Base-by-base conservation (phyloP, 192 early-diverging fungal species). In the Rhizoclosmatium globosum region DNA sequence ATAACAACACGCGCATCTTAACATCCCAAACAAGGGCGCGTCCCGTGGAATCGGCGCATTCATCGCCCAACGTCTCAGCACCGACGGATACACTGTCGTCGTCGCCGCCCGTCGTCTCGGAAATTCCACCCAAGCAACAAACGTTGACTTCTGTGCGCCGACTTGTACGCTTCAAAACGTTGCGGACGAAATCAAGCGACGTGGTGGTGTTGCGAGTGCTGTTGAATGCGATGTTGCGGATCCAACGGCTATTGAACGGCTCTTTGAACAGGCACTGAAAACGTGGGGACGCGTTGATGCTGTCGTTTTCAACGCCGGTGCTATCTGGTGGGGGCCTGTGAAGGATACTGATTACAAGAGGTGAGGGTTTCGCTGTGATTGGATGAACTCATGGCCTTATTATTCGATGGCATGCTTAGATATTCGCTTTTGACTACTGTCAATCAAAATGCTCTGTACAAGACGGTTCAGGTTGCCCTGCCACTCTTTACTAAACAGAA, bases 251-350 rank as follows among this genome's bases (percentile, higher is more conserved):
- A 77, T 77, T 41, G 48, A 66, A 3, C 11, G 41, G 2, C 64
- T 77, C 44, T 9, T 77, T 17, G 47, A 48, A 19, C 38, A 23
- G 23, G 21, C 53, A 9, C 11, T 68, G 47, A 47, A 62, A 21
- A 21, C 19, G 7, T 47, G 31, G 15, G 81, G 81, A 31, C 71
- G 81, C n/a, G 61, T 85, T 21, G 84, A 85, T 70, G 68, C 50
- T 4, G 64, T 81, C 4, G 71, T 85, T 56, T 85, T 84, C 67
- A 85, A 85, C 46, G 53, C 84, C 17, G 84, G 84, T 31, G 82
- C 84, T 3, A 84, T 85, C 64, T 68, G 38, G 31, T 83, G 84
- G 81, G 71, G 68, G 13, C 62, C 39, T 15, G 69, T 85, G 21
- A 50, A 11, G n/a, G 71, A 83, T 2, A 83, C 84, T 6, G 41